Conservation (phyloP, 192 early-diverging fungal genomes). For the Backusella australiensis region DNA sequence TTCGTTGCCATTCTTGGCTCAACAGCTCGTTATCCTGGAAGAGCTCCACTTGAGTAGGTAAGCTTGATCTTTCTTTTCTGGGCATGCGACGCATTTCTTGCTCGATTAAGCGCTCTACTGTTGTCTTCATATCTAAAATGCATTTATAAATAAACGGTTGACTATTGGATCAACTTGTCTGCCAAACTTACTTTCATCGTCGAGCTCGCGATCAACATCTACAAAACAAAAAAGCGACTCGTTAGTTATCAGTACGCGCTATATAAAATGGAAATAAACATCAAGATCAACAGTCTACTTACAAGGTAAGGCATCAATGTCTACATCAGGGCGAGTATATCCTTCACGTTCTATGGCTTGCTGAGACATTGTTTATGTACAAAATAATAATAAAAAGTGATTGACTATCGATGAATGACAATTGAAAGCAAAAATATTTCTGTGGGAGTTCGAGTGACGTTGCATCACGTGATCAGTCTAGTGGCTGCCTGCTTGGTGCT, state of each 20-base stretch:
- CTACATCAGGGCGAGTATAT: conserved; percentile 19
- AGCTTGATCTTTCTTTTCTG: conserved; percentile 31
- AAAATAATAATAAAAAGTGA: background rate
- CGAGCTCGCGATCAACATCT: conserved; percentile 54
- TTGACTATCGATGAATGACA: background rate
- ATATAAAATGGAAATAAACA: background rate
- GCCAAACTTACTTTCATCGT: conserved; percentile 38
- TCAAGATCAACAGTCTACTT: conserved; percentile 9
- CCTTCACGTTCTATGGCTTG: background rate
- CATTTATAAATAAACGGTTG: background rate
- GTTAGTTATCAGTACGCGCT: background rate
- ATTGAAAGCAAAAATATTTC: background rate
- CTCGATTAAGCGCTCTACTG: conserved; percentile 53
- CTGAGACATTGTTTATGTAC: background rate
- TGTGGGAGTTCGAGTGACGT: background rate
- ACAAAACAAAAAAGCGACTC: background rate
- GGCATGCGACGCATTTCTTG: conserved; percentile 53
- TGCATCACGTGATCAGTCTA: background rate
- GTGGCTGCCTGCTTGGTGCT: background rate
- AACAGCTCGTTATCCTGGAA: conserved; percentile 41
- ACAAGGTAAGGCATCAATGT: conserved; percentile 50
- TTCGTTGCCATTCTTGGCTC: conserved; percentile 44
- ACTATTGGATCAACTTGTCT: background rate
- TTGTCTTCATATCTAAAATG: conserved; percentile 39
- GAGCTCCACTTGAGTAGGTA: conserved; percentile 46